These are phyloP conservation scores for Ustilago sp. DNA, from an alignment of 1,284 basidiomycete species.

Conservation along the genomic window DNA sequence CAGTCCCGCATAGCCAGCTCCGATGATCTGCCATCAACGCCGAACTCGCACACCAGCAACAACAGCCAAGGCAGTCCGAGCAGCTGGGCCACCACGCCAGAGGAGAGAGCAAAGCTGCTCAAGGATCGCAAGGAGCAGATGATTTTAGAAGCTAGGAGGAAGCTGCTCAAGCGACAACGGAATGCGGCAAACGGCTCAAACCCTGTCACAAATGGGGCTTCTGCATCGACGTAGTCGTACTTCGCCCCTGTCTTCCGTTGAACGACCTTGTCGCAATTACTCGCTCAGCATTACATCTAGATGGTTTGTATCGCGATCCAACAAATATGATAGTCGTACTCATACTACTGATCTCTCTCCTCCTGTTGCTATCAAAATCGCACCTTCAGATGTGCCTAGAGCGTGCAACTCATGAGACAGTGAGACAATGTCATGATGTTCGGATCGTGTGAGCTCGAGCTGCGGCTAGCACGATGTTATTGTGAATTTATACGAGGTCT, in stretches of 20 bases:
- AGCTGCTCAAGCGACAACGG: slow-evolving; percentile 42
- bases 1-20: slow-evolving; percentile 30
- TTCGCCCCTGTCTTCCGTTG: not conserved
- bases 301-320: not conserved
- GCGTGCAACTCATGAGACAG: not conserved
- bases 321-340: not conserved
- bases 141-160: slow-evolving; percentile 48
- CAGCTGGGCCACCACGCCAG: slow-evolving; percentile 47
- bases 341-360: not conserved
- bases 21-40: slow-evolving; percentile 18
- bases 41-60: slow-evolving; percentile 16
- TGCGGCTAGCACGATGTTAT: not conserved
- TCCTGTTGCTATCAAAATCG: not conserved
- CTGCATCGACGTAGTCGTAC: not conserved
- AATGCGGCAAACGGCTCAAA: slow-evolving; percentile 9
- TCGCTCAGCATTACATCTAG: not conserved
- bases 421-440: not conserved
- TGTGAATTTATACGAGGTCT: not conserved
- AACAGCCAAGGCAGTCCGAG: slow-evolving; percentile 35
- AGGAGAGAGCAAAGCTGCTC: slow-evolving; percentile 46
- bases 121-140: slow-evolving; percentile 56
- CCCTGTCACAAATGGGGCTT: not conserved
- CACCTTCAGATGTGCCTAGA: not conserved
- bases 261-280: not conserved
- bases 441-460: not conserved